These are phyloP conservation scores for Colletotrichum sp. DNA, from an alignment of 2,329 filamentous ascomycete genomes.

Conservation along the genomic window DNA sequence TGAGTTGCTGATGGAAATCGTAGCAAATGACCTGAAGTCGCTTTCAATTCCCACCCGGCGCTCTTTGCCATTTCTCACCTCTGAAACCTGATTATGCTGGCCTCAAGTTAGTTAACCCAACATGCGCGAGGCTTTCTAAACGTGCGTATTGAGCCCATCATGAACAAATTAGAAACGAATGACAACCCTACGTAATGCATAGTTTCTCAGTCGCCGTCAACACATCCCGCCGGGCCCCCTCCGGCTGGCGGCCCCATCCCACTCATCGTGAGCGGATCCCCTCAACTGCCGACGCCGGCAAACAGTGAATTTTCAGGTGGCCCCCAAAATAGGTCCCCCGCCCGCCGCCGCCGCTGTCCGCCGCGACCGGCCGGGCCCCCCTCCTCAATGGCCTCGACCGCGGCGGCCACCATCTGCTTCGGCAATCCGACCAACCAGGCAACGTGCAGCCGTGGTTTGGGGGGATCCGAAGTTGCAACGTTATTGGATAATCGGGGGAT, in stretches of 20 bases:
- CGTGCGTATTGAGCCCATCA: neutral
- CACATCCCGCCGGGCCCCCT: neutral
- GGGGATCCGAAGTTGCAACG: neutral
- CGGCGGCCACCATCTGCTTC: neutral
- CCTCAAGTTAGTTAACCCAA: neutral
- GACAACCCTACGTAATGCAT: neutral
- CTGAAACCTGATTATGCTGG: neutral
- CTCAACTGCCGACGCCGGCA: neutral
- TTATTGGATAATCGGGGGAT: neutral
- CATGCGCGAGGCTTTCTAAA: neutral
- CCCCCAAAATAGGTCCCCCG: neutral
- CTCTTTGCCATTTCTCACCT: neutral
- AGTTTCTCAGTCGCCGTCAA: neutral
- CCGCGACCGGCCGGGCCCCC: neutral
- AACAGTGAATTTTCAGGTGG: neutral
- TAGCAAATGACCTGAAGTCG: neutral
- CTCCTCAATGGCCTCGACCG: neutral
- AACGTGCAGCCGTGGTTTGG: neutral
- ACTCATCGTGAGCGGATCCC: neutral
- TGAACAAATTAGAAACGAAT: neutral
- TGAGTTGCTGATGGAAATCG: neutral
- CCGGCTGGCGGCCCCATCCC: neutral
- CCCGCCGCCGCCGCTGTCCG: neutral
- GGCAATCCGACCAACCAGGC: constrained; percentile 11
- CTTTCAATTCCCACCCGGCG: neutral